Conservation (phyloP, 208 protist species). For the Trypanosoma avium region DNA sequence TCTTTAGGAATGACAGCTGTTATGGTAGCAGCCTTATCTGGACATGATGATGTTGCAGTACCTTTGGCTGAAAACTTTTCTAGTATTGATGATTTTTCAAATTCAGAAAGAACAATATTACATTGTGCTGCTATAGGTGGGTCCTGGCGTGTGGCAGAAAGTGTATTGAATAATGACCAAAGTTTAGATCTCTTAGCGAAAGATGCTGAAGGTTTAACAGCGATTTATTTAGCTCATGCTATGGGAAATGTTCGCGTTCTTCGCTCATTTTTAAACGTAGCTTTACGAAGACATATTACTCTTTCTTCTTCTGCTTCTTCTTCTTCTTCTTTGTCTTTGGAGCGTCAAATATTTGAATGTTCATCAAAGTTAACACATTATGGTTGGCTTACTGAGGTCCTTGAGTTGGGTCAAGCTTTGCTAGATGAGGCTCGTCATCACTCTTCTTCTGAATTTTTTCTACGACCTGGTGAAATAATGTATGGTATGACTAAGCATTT, state of each 20-base stretch:
- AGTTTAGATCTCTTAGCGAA: conserved; percentile 26
- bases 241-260: conserved; percentile 63
- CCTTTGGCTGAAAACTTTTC: conserved; percentile 64
- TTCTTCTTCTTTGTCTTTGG: not conserved
- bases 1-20: conserved; percentile 59
- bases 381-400: conserved; percentile 64
- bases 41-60: conserved; percentile 66
- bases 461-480: conserved; percentile 34
- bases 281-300: conserved; percentile 5
- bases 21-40: conserved; percentile 58
- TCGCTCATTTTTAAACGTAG: conserved; percentile 38
- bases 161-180: conserved; percentile 30
- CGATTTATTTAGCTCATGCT: conserved; percentile 62
- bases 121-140: conserved; percentile 74
- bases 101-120: conserved; percentile 58
- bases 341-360: conserved; percentile 32
- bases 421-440: conserved; percentile 24
- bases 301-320: conserved; percentile 1
- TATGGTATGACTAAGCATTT: conserved; percentile 10
- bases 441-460: not conserved
- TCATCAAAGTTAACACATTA: conserved; percentile 41
- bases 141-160: conserved; percentile 40
- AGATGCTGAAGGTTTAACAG: conserved; percentile 61
- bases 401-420: conserved; percentile 50
- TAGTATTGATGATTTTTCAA: conserved; percentile 37